A percentile compares a stretch with the other conserved stretches of the same genome.
Conservation (phyloP, 78 protist species). For the Dictyostelium firmibasis region DNA sequence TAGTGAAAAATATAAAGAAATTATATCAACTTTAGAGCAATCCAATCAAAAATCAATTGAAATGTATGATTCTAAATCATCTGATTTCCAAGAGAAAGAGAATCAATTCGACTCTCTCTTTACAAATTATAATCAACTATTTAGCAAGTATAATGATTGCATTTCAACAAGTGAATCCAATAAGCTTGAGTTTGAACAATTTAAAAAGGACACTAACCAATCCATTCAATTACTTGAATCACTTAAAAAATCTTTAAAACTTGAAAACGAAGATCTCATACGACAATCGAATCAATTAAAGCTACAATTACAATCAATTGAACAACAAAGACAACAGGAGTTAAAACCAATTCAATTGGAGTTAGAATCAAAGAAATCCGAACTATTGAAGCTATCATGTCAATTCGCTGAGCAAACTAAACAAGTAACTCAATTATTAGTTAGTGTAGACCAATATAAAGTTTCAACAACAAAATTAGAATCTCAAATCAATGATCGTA, state of each 20-base stretch:
- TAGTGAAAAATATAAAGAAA: neutral
- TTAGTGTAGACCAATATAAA: slow-evolving; percentile 1
- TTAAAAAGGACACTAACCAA: neutral
- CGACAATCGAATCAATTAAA: neutral
- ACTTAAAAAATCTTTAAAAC: neutral
- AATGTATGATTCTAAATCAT: neutral
- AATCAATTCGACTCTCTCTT: neutral
- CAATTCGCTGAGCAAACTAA: neutral
- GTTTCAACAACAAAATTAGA: neutral
- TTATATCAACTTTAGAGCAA: neutral
- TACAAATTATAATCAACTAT: neutral
- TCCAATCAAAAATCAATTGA: neutral
- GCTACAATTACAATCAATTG: neutral
- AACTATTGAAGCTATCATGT: neutral
- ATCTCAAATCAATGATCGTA: neutral
- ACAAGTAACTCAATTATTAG: neutral
- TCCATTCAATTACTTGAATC: neutral
- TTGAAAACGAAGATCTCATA: neutral
- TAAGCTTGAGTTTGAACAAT: neutral
- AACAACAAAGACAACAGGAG: neutral
- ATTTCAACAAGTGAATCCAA: neutral
- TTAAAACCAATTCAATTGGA: neutral
- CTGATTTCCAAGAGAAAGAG: neutral
- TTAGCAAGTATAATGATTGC: neutral
- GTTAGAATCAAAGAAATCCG: neutral